Evolutionary conservation across 176 grass and related monocot genomes (phyloP).

Genomic region (Puccinellia tenuiflora): DNA sequence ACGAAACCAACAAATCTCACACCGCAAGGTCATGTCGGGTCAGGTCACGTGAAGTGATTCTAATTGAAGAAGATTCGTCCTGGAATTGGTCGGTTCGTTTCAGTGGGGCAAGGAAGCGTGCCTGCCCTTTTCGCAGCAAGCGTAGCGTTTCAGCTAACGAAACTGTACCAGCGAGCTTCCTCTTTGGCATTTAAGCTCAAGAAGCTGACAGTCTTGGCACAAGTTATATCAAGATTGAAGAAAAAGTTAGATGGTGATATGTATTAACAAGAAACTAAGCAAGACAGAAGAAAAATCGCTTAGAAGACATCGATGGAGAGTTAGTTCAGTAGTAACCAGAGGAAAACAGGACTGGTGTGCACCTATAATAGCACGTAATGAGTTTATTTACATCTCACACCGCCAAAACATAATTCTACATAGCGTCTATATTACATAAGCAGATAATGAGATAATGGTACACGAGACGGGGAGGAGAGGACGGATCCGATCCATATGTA

Average conservation of each 20-base stretch:
- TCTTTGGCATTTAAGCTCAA: background rate
- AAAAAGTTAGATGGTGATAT: background rate
- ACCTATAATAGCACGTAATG: background rate
- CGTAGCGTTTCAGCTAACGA: background rate
- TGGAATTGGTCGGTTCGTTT: too few species aligned
- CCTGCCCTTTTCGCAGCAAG: background rate
- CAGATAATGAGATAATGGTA: background rate
- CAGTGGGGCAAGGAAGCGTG: background rate
- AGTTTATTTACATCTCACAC: constrained; percentile 15
- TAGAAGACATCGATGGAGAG: background rate
- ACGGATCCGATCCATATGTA: constrained; percentile 11
- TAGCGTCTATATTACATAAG: constrained; percentile 25
- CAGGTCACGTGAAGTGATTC: background rate
- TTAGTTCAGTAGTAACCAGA: background rate
- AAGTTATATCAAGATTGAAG: background rate
- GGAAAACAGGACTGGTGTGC: background rate
- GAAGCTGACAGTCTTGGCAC: background rate
- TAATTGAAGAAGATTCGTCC: background rate
- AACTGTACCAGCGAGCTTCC: background rate
- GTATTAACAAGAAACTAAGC: background rate
- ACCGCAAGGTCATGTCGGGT: too few species aligned
- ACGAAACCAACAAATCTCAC: background rate
- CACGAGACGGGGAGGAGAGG: background rate
- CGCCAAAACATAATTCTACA: constrained; percentile 21
- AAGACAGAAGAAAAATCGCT: background rate